Evolutionary conservation across 2,329 filamentous ascomycete species (phyloP).

Genomic region (Elsinoe necatrix): DNA sequence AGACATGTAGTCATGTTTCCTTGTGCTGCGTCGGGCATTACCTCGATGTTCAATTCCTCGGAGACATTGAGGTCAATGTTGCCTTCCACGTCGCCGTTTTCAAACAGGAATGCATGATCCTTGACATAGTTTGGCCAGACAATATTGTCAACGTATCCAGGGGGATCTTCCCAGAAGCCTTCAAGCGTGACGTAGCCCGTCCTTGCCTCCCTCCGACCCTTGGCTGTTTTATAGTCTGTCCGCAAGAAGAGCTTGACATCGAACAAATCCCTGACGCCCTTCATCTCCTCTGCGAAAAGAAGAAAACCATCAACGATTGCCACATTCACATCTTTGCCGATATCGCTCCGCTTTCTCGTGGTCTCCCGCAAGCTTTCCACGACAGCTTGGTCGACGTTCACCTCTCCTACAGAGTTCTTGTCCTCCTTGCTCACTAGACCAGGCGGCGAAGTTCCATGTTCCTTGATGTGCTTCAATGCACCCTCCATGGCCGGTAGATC

Average conservation of each 20-base stretch:
- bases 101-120: slow-evolving; percentile 74
- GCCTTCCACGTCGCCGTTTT: slow-evolving; percentile 56
- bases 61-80: slow-evolving; percentile 40
- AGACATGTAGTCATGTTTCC: slow-evolving; percentile 29
- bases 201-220: slow-evolving; percentile 56
- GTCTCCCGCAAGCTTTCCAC: slow-evolving; percentile 27
- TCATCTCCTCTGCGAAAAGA: slow-evolving; percentile 58
- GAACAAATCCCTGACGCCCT: slow-evolving; percentile 48
- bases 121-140: slow-evolving; percentile 93
- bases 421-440: slow-evolving; percentile 50
- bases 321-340: slow-evolving; percentile 34
- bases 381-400: slow-evolving; percentile 32
- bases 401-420: slow-evolving; percentile 41
- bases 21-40: slow-evolving; percentile 25
- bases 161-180: slow-evolving; percentile 92
- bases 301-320: slow-evolving; percentile 85
- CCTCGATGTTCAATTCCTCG: slow-evolving; percentile 23
- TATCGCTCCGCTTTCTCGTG: slow-evolving; percentile 1
- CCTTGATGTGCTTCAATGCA: slow-evolving; percentile 61
- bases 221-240: slow-evolving; percentile 56
- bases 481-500: slow-evolving; percentile 59
- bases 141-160: slow-evolving; percentile 84
- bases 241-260: slow-evolving; percentile 73
- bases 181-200: slow-evolving; percentile 69
- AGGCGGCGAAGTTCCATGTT: slow-evolving; percentile 54